A percentile compares a stretch with the other conserved stretches of the same genome.
Evolutionary conservation across 768 basidiomycete genomes (phyloP).

Genomic region (Gloeostereum incarnatum): DNA sequence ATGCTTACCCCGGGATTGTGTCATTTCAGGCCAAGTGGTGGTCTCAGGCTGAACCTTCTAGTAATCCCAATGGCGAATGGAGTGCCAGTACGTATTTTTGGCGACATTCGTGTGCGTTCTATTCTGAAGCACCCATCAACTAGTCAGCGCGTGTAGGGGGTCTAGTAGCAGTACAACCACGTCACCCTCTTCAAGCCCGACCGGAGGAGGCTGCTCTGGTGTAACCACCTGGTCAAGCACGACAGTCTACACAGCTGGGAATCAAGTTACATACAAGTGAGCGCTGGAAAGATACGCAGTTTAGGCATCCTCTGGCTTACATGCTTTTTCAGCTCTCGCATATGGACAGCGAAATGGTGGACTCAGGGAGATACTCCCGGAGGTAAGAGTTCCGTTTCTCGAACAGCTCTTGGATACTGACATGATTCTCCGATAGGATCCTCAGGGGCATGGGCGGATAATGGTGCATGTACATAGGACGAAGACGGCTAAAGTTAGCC

Average conservation of each 20-base stretch:
- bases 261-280: constrained; percentile 43
- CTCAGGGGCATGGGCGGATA: constrained; percentile 46
- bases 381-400: constrained; percentile 19
- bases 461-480: constrained; percentile 35
- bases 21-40: constrained; percentile 48
- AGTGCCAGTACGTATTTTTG: constrained; percentile 52
- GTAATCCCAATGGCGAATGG: constrained; percentile 49
- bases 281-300: constrained; percentile 8
- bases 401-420: not conserved
- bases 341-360: constrained; percentile 53
- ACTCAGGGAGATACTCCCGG: constrained; percentile 48
- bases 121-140: constrained; percentile 6
- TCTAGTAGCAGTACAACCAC: constrained; percentile 2
- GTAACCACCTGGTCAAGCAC: constrained; percentile 41
- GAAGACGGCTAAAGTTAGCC: no score
- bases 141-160: constrained; percentile 5
- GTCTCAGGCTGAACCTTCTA: constrained; percentile 35
- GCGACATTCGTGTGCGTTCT: constrained; percentile 15
- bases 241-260: constrained; percentile 40
- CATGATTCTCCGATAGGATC: constrained; percentile 25
- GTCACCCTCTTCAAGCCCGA: constrained; percentile 14
- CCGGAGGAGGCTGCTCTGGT: constrained; percentile 32
- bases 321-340: constrained; percentile 18
- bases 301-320: constrained; percentile 2
- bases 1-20: not conserved